phyloP scores from a whole-genome alignment of 305 asterid species.

The Plantago rigida region DNA sequence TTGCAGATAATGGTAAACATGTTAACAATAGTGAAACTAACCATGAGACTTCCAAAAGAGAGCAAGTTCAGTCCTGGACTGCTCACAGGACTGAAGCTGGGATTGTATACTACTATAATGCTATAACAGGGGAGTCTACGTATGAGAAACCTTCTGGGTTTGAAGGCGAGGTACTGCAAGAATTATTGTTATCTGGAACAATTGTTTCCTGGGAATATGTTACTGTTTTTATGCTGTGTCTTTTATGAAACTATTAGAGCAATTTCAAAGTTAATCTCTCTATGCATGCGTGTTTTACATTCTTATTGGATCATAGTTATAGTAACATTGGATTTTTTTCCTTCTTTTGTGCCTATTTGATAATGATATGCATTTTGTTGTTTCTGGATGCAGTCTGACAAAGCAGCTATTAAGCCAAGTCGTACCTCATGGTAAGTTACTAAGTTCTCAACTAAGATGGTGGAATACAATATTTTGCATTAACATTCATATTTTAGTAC shows the following conservation, averaged over 20 bases:
- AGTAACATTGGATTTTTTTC: background rate
- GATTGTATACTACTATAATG: constrained; percentile 73
- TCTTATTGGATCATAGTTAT: background rate
- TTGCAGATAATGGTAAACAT: constrained; percentile 40
- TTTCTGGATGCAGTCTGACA: constrained; percentile 56
- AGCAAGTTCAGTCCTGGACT: constrained; percentile 70
- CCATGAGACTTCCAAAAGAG: constrained; percentile 39
- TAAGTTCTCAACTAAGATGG: constrained; percentile 32
- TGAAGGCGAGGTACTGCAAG: constrained; percentile 68
- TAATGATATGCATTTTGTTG: constrained; percentile 3
- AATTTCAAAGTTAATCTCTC: constrained; percentile 17
- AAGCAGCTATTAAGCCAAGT: constrained; percentile 62
- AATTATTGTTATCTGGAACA: constrained; percentile 14
- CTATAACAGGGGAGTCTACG: constrained; percentile 81
- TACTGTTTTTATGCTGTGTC: constrained; percentile 1
- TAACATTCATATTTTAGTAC: background rate
- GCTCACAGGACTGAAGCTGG: constrained; percentile 88
- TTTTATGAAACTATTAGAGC: constrained; percentile 13
- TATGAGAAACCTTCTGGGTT: constrained; percentile 76
- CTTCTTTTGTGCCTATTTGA: background rate
- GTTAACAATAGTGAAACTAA: constrained; percentile 35
- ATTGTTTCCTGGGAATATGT: constrained; percentile 7
- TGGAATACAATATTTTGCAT: background rate
- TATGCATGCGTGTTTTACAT: background rate
- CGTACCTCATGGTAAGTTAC: constrained; percentile 53